phyloP scores from a whole-genome alignment of 192 early-diverging fungal genomes.

The Physocladia obscura region DNA sequence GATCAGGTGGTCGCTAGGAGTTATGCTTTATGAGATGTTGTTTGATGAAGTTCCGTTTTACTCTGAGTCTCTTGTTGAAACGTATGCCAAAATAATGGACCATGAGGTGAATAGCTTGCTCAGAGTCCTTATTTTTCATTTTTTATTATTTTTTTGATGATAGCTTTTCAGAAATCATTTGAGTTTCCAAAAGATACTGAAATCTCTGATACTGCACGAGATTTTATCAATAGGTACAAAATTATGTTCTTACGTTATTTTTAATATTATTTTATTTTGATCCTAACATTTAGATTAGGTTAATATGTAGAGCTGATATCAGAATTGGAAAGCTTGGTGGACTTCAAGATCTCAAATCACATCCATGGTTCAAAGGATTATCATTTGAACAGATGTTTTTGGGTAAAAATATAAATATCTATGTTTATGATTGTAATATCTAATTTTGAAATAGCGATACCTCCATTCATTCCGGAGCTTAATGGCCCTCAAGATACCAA shows the following conservation, averaged over 20 bases:
- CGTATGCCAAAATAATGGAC: conserved; percentile 82
- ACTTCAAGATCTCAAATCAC: conserved; percentile 39
- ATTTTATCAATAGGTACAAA: conserved; percentile 64
- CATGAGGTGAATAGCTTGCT: conserved; percentile 57
- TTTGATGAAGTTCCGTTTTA: conserved; percentile 87
- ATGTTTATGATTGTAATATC: no score
- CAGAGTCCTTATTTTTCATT: neutral
- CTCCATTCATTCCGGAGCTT: conserved; percentile 88
- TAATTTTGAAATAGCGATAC: conserved; percentile 42
- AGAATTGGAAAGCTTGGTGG: conserved; percentile 62
- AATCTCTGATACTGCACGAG: conserved; percentile 64
- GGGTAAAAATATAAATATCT: no score
- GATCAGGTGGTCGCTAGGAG: conserved; percentile 55
- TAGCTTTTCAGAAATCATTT: conserved; percentile 55
- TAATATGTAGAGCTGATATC: conserved; percentile 66
- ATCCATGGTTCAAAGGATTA: conserved; percentile 51
- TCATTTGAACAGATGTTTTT: conserved; percentile 46
- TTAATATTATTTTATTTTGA: no score
- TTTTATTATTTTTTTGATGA: neutral
- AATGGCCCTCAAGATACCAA: conserved; percentile 82
- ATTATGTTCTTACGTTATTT: neutral
- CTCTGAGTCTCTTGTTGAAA: conserved; percentile 79
- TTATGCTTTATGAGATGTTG: conserved; percentile 83
- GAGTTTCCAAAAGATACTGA: conserved; percentile 63
- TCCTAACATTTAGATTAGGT: no score